Evolutionary conservation across 192 early-diverging fungal species (phyloP), one percentile per base, ranked within the genome.

Genomic region (Radiomyces spectabilis): DNA sequence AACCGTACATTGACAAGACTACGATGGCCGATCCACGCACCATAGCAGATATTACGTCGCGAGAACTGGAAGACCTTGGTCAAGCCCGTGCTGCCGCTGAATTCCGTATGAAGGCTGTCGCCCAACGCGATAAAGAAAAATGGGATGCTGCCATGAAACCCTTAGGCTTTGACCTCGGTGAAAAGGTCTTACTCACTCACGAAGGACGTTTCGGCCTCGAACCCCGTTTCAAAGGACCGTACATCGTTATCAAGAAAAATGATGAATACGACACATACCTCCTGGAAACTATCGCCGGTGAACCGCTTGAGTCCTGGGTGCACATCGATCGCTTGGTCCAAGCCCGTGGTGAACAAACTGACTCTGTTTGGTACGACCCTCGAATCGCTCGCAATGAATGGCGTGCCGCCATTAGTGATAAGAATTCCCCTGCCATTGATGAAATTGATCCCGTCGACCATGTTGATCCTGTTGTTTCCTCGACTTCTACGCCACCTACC

Each of bases 1-100:
- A 34, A 6, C 61, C 61, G 13, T 63, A 47, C 19, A 15, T 63
- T n/a, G 51, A 55, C 31, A n/a, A 49, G 15, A 12, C 37, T 33
- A 39, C 50, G 18, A 33, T 37, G 27, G 25, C 40, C 3, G 37
- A 47, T 15, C 44, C 55, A 0, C 22, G 42, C 16, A 25, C 32
- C 3, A 29, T 47, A 30, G 44, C 42, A n/a, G 44, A 46, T 9
- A 10, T 37, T 3, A 53, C 39, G 2, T 30, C 53, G 1, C 15
- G 33, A 2, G 42, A 55, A 30, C 30, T 55, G 4, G 30, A 5
- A 5, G 27, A 33, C 4, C 31, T 55, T 1, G 7, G 31, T 3
- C 4, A 5, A 38, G 50, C 34, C 57, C 50, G 37, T 1, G 30
- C 38, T 0, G 63, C 56, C n/a, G 49, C 44, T 21, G 62, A 37